phyloP scores from a whole-genome alignment of 164 flowering plant species.

The Annona cherimola region DNA sequence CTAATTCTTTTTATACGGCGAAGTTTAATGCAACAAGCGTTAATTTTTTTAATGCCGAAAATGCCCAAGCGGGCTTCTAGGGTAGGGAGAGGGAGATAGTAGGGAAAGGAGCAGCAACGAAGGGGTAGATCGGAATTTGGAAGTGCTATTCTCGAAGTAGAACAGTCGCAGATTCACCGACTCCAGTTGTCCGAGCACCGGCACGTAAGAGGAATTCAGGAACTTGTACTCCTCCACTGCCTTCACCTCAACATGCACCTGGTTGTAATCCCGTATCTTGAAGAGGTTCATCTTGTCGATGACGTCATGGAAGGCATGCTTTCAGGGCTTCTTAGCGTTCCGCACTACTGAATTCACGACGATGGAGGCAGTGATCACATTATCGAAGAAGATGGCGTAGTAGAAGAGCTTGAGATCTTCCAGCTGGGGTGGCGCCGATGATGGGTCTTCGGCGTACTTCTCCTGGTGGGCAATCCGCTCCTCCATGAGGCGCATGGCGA shows the following conservation, averaged over 20 bases:
- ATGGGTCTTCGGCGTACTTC: slow-evolving; percentile 13
- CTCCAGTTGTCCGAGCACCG: slow-evolving; percentile 26
- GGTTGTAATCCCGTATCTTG: slow-evolving; percentile 16
- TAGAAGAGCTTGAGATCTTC: slow-evolving; percentile 27
- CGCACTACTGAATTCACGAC: slow-evolving; percentile 29
- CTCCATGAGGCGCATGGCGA: slow-evolving; percentile 27
- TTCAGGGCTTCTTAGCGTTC: slow-evolving; percentile 23
- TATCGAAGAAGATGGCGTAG: slow-evolving; percentile 23
- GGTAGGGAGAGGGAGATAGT: no score
- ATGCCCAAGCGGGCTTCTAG: no score
- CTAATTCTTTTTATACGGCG: no score
- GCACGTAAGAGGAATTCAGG: slow-evolving; percentile 25
- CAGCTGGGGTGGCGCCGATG: slow-evolving; percentile 11
- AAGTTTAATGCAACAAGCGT: no score
- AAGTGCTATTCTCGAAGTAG: slow-evolving; percentile 22
- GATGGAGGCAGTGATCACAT: slow-evolving; percentile 26
- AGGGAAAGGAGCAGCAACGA: no score
- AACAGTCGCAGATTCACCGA: slow-evolving; percentile 24
- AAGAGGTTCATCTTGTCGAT: slow-evolving; percentile 28
- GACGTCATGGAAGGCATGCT: slow-evolving; percentile 30
- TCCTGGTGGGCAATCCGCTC: slow-evolving; percentile 26
- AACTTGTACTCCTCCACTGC: slow-evolving; percentile 29
- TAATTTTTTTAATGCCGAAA: no score
- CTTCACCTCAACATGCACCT: slow-evolving; percentile 27
- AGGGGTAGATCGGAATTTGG: no score